phyloP scores from a whole-genome alignment of 2,329 filamentous ascomycete genomes.

The Fusarium odoratissimum region DNA sequence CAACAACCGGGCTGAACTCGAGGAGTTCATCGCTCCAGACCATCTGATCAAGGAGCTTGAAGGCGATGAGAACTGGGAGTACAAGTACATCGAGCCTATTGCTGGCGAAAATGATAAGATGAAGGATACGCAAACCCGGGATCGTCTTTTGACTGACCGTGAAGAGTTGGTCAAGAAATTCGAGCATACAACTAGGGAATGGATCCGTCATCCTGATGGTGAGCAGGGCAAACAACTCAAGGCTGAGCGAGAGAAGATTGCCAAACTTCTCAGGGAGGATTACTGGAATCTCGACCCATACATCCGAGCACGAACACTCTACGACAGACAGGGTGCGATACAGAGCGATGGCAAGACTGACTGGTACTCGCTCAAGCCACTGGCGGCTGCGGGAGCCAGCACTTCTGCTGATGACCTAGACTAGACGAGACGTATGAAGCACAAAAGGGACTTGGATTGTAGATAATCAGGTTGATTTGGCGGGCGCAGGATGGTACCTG shows the following conservation, averaged over 20 bases:
- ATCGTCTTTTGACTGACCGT: constrained; percentile 72
- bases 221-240: constrained; percentile 61
- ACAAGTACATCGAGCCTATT: constrained; percentile 82
- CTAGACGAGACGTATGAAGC: constrained; percentile 42
- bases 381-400: constrained; percentile 34
- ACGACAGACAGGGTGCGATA: constrained; percentile 84
- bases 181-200: constrained; percentile 78
- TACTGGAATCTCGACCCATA: constrained; percentile 95
- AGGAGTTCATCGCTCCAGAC: constrained; percentile 76
- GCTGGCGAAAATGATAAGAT: constrained; percentile 81
- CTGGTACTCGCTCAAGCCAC: constrained; percentile 67
- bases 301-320: constrained; percentile 82
- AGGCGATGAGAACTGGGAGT: constrained; percentile 86
- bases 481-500: not conserved
- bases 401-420: constrained; percentile 61
- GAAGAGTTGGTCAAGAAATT: constrained; percentile 76
- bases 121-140: constrained; percentile 71
- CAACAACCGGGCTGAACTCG: constrained; percentile 81
- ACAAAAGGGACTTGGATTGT: constrained; percentile 12
- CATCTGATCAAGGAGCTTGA: constrained; percentile 86
- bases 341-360: constrained; percentile 73
- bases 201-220: constrained; percentile 68
- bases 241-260: constrained; percentile 69
- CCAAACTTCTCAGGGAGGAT: constrained; percentile 72
- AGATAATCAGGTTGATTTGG: constrained; percentile 20